Base-by-base conservation (phyloP, 306 rosid species). In the Bauhinia variegata region DNA sequence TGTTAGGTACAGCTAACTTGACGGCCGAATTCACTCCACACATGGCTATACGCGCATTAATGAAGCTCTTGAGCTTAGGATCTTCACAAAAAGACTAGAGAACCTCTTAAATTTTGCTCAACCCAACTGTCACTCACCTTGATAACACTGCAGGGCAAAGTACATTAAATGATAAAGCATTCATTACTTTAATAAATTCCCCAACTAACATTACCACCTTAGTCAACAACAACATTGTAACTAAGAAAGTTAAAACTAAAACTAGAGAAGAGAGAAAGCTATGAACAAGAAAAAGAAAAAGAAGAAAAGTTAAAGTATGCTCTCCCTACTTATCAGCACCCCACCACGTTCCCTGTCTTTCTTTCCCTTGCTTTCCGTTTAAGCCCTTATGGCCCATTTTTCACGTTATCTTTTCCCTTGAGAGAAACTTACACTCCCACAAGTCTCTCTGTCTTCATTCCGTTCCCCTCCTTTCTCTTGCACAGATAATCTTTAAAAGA, bases 211-310 rank as follows among this genome's bases (percentile, higher is more conserved):
- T 60, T 54, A 63, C 41, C 81, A 63, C 18, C 63, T 63, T 79
- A 76, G 91, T 87, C 93, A 76, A 87, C 80, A 83, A 80, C 68
- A n/a, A 77, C 85, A 80, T 78, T 78, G 70, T 78, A 83, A 75
- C 85, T 79, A 65, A 75, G 55, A 80, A 63, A 76, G 73, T 64
- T 15, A 71, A n/a, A n/a, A n/a, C n/a, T n/a, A n/a, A n/a, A 77
- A 74, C 71, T 14, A 67, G 78, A 67, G 37, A 58, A 33, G 49
- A 80, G 82, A 76, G 61, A 78, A 80, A 73, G 58, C 60, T 16
- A 66, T 4, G 48, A 31, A 38, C 67, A 69, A 43, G 50, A 54
- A 51, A 32, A 73, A 12, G 39, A 50, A 58, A 70, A 62, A 13
- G 36, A 6, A 46, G 49, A 71, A 70, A 67, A 78, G 72, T 70